Evolutionary conservation across 192 early-diverging fungal species (phyloP), one percentile per base, ranked within the genome.

Genomic region (Coemansia sp.): DNA sequence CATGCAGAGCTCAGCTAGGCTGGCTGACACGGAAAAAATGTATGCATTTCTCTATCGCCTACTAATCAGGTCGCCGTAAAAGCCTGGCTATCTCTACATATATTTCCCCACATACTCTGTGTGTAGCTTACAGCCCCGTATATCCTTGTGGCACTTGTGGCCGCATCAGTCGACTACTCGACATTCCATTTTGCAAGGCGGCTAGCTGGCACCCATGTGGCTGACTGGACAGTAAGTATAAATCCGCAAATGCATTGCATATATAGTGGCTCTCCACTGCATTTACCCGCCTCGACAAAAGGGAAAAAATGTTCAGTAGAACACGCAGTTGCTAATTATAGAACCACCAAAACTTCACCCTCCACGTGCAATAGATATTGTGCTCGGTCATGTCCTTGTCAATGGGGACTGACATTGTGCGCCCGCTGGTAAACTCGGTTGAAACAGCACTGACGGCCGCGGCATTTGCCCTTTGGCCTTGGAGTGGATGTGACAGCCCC

Each of bases 391-490:
- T 85, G 50, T 89, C 87, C 22, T 88, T 84, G 80, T 85, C 88
- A 25, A 88, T 89, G 83, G 85, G 75, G 57, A 90, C 81, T 58
- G 84, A 83, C 58, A 65, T 84, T 38, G 84, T 89, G 56, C 75
- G 91, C 7, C 90, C 91, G 19, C 77, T 88, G 25, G 86, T 85
- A 25, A 93, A 93, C 67, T 85, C 86, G 14, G 77, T 91, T 55
- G 97, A 99, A 67, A 90, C 91, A 0, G 74, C 86, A 0, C 63
- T 94, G 11, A 90, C 93, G 0, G 88, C 89, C 12, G 63, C 89
- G 0, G 95, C 91, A 0, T 84, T 98, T 25, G 92, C 86, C 60
- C 89, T 88, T 75, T 99, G 95, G 95, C 97, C 96, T 9, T 89
- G 90, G 80, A 59, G 50, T n/a, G 19, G 49, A 7, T 39, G 17